Evolutionary conservation across 192 early-diverging fungal genomes (phyloP), one percentile per base, ranked within the genome.

Genomic region (Thoreauomyces humboldtii): DNA sequence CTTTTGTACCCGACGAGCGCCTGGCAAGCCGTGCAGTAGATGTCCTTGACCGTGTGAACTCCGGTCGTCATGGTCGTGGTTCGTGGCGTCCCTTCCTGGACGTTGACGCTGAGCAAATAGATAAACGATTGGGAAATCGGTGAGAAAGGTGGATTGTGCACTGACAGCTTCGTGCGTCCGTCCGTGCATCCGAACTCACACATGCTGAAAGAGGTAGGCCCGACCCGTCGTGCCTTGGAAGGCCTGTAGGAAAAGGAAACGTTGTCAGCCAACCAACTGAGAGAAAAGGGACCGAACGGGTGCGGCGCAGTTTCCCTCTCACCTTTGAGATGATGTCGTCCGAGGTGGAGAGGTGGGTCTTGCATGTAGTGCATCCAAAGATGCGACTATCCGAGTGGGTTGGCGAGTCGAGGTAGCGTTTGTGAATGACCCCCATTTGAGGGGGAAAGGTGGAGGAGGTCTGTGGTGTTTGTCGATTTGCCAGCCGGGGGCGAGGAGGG

Each of bases 11-110:
- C 77, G 22, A 78, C 56, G 24, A 73, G 34, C 19, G 66, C 37
- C n/a, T 61, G 60, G 42, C 77, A 78, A 19, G 37, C 44, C 36
- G 63, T 71, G 61, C 90, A 92, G 53, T 63, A 71, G 50, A 92
- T 86, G 57, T 89, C 86, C 21, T 77, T 63, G 31, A 92, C 88
- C 2, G 81, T 83, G 56, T 92, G 90, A 25, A 80, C 41, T 1
- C 90, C 90, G n/a, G 90, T 90, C 48, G 81, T 85, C 89, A 91
- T 92, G 17, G 36, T 56, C 15, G 87, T 61, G 32, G 82, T 75
- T 43, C 81, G 76, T 5, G 77, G 72, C n/a, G 70, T 51, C 21
- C 88, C 87, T 32, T 74, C 75, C 12, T 70, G 60, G 14, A 85
- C 74, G 69, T 88, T 89, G 24, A 86, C 72, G 28, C 59, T 63